Evolutionary conservation across 495 filamentous ascomycete genomes (phyloP), one percentile per base, ranked within the genome.

Genomic region (Thozetella sp.): DNA sequence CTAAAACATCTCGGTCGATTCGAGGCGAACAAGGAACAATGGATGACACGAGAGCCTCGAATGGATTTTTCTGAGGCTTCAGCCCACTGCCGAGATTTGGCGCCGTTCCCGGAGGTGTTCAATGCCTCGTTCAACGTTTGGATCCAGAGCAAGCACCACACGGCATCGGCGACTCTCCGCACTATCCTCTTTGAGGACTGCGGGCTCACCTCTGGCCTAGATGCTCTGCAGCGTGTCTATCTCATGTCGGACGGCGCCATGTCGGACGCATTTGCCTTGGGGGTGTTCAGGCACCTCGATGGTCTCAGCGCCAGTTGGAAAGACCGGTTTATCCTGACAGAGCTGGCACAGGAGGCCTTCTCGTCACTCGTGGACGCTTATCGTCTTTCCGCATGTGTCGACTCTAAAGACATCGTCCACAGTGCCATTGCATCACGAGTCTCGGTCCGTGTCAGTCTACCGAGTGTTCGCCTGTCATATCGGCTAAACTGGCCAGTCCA

Each of bases 401-500:
- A 83, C 27, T 72, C 79, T 3, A 72, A 70, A 51, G 58, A 54
- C 13, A 53, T 75, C 2, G 63, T 64, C 1, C 55, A 66, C 52
- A 63, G 64, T 51, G 67, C 77, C 22, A 63, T 67, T 6, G 72
- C 70, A 6, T 62, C 74, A 24, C 72, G 83, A 37, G 70, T 61
- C 59, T 77, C 79, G 2, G 76, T 84, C 25, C 76, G 79, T 15
- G 57, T 63, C 55, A 75, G 80, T 19, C 77, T 93, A 9, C 74
- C 82, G 11, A 72, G 69, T n/a, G 76, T 91, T 3, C 79, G 76
- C 6, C 76, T 92, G 12, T 76, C 75, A 2, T 91, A 89, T 61
- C 72, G 82, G 51, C 79, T 97, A 2, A 85, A 90, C 9, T 97
- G 93, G 93, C 87, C 93, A 0, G 79, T 96, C n/a, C 89, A 88